Percentiles rank a stretch among this genome's conserved stretches.
Evolutionary conservation across 2,329 filamentous ascomycete species (phyloP).

Genomic region (Cercospora nicotianae): DNA sequence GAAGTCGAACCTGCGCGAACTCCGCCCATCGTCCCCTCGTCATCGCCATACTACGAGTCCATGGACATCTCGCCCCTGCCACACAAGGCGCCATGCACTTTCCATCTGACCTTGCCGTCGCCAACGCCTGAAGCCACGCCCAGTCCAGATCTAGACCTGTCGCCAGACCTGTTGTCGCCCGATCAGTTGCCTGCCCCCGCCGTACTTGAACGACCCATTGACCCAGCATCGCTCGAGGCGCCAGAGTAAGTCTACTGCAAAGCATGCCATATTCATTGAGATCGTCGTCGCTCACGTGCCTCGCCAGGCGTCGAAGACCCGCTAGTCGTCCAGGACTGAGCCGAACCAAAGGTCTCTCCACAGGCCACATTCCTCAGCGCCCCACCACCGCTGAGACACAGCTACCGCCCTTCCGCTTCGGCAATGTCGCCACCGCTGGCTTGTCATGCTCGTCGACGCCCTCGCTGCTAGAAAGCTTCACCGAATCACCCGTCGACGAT

Average conservation of each 20-base stretch:
- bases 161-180: constrained; percentile 34
- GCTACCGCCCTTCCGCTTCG: constrained; percentile 74
- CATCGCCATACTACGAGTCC: constrained; percentile 75
- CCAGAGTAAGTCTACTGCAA: constrained; percentile 34
- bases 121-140: constrained; percentile 63
- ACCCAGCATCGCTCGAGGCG: constrained; percentile 29
- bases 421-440: constrained; percentile 46
- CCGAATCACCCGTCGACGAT: constrained; percentile 74
- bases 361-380: constrained; percentile 63
- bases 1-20: constrained; percentile 73
- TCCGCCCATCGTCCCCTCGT: constrained; percentile 73
- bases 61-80: constrained; percentile 96
- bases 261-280: constrained; percentile 11
- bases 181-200: constrained; percentile 31
- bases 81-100: constrained; percentile 68
- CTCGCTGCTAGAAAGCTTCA: constrained; percentile 77
- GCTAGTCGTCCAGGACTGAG: constrained; percentile 70
- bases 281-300: constrained; percentile 23
- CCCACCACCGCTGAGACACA: constrained; percentile 61
- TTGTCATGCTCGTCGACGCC: constrained; percentile 56
- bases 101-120: constrained; percentile 67
- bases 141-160: constrained; percentile 42
- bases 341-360: constrained; percentile 72
- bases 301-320: constrained; percentile 35
- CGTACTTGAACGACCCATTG: constrained; percentile 23